A percentile compares a stretch with the other conserved stretches of the same genome.
These are phyloP conservation scores for Blastobotrys malaysiensis DNA, from an alignment of 1,139 yeast species.

Conservation along the genomic window DNA sequence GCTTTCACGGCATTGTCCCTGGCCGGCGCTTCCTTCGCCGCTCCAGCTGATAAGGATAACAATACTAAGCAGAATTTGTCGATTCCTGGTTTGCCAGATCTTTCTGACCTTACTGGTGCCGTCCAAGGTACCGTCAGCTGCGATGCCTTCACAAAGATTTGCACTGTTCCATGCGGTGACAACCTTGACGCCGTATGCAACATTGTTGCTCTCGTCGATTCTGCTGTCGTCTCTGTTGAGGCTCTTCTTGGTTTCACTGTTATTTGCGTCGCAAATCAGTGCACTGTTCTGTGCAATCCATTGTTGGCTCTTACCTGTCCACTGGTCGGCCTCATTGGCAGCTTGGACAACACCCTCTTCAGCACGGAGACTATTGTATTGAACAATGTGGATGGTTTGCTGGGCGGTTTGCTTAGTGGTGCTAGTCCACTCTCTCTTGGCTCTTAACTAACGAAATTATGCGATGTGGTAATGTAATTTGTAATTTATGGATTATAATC, in stretches of 20 bases:
- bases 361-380: conserved; percentile 17
- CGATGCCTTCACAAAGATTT: conserved; percentile 14
- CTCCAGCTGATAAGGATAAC: conserved; percentile 5
- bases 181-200: conserved; percentile 13
- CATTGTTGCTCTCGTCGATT: conserved; percentile 16
- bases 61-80: background rate
- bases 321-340: conserved; percentile 14
- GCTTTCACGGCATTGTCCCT: conserved; percentile 4
- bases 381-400: conserved; percentile 2
- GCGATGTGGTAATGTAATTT: background rate
- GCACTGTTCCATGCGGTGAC: conserved; percentile 14
- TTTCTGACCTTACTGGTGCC: background rate
- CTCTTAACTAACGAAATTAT: background rate
- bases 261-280: conserved; percentile 13
- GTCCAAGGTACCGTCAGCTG: conserved; percentile 13
- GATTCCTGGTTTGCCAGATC: background rate
- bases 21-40: conserved; percentile 8
- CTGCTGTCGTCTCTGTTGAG: conserved; percentile 17
- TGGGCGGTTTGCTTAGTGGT: background rate
- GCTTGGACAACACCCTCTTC: conserved; percentile 15
- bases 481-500: too few relatives aligned
- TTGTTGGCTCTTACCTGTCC: conserved; percentile 16
- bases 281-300: conserved; percentile 16
- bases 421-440: background rate
- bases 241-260: conserved; percentile 15